Percentiles rank a stretch among this genome's conserved stretches.
phyloP scores from a whole-genome alignment of 179 eudicot genomes.

The Spergularia azorica region DNA sequence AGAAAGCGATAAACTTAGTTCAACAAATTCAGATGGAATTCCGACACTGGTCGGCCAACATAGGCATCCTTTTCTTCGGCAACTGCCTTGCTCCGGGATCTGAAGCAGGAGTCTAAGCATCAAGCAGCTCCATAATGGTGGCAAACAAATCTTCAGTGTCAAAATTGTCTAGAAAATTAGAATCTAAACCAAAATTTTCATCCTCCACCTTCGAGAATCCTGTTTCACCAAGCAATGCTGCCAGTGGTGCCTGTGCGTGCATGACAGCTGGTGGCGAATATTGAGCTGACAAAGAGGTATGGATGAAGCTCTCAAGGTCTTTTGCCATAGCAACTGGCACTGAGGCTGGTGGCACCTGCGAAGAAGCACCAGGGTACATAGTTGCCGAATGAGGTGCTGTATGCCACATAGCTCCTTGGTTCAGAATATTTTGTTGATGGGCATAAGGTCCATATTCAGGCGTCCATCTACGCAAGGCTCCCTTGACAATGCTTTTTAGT shows the following conservation, averaged over 20 bases:
- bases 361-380: not conserved
- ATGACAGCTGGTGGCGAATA: not conserved
- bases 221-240: not conserved
- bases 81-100: too few relatives aligned
- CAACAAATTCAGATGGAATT: not conserved
- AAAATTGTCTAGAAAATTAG: not conserved
- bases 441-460: not conserved
- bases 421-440: not conserved
- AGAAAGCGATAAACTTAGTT: not conserved
- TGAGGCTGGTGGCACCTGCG: not conserved
- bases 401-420: not conserved
- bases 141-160: conserved; percentile 4
- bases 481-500: not conserved
- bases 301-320: not conserved
- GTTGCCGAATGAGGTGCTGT: not conserved
- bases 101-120: not conserved
- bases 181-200: not conserved
- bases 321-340: conserved; percentile 1
- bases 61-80: not conserved
- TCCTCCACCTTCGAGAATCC: too few relatives aligned
- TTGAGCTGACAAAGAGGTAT: not conserved
- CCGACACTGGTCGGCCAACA: not conserved
- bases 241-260: not conserved
- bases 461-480: not conserved
- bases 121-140: not conserved